Conservation (phyloP, 345 rosid species). For the Populus nigra region DNA sequence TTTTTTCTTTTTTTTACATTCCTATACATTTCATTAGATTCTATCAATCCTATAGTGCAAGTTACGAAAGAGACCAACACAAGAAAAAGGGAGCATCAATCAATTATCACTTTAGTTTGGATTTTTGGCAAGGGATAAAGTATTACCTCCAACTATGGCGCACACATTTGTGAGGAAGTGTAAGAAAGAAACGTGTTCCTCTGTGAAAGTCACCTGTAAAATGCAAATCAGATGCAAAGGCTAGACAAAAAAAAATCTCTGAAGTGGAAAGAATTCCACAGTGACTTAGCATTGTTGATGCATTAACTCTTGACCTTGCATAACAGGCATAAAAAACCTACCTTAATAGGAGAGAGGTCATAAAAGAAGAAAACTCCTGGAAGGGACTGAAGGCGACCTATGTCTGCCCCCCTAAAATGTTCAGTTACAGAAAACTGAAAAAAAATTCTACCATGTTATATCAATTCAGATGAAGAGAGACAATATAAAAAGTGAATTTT, state of each 20-base stretch:
- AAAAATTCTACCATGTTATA: constrained; percentile 7
- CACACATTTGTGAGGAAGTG: constrained; percentile 92
- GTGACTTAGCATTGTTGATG: not conserved
- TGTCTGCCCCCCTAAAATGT: constrained; percentile 64
- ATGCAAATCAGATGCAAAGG: not conserved
- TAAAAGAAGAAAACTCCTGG: constrained; percentile 96
- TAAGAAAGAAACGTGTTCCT: constrained; percentile 78
- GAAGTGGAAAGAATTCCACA: not conserved
- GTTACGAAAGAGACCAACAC: not conserved
- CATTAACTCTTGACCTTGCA: not conserved
- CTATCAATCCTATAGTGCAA: not conserved
- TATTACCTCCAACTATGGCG: constrained; percentile 89
- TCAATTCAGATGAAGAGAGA: constrained; percentile 2
- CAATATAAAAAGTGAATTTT: not conserved
- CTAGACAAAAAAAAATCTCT: not conserved
- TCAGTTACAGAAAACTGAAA: constrained; percentile 91
- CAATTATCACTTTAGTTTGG: not conserved
- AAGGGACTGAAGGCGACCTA: constrained; percentile 62
- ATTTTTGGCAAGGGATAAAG: not conserved
- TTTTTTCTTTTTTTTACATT: no score
- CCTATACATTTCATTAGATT: not conserved
- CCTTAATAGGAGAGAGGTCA: constrained; percentile 99
- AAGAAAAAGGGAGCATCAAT: not conserved
- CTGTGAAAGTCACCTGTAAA: constrained; percentile 77
- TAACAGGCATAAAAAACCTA: constrained; percentile 18